Base-by-base conservation (phyloP, 495 filamentous ascomycete genomes). In the Lichina pygmaea region DNA sequence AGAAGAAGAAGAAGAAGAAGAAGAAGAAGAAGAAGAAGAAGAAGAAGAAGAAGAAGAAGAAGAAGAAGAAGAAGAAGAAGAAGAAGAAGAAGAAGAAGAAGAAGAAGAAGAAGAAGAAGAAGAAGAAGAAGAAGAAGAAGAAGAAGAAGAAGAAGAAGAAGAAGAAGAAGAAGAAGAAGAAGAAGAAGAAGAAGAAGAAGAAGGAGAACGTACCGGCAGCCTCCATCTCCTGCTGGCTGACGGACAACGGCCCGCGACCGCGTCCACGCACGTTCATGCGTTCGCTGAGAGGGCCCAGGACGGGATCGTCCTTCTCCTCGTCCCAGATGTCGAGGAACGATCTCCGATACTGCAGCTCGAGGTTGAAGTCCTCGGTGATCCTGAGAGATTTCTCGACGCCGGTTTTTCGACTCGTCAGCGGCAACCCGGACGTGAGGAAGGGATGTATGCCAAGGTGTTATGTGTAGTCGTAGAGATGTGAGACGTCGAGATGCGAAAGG, bases 301-400 rank as follows among this genome's bases (percentile, higher is more conserved):
- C 72, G 0, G 63, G 63, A 53, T 91, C 77, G 48, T 86, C 74
- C 60, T 81, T 83, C 62, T 93, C 83, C 16, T 84, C 73, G 45
- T 78, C 70, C 83, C 86, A 93, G 33, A 95, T 74, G 42, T 95
- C 89, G 32, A 70, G 58, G 57, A 97, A 97, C 0, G 75, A 67
- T 59, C 81, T 82, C 54, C 89, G 79, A 49, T 92, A 97, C 56
- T 91, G 77, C 43, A 93, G 64, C 55, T 97, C 89, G 4, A 97
- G 73, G 54, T 91, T 93, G 62, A 86, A 94, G 52, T 95, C 89
- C 55, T 93, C 84, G 24, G 91, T 89, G 51, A 97, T 51, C 5
- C 67, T 52, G 36, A 4, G 4, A 24, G 24, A 24, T 24, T 24
- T 24, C 24, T 24, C 24, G 24, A 24, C n/a, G n/a, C n/a, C n/a